Evolutionary conservation across 2,329 filamentous ascomycete species (phyloP), one percentile per base, ranked within the genome.

Genomic region (Sporothrix brasiliensis): DNA sequence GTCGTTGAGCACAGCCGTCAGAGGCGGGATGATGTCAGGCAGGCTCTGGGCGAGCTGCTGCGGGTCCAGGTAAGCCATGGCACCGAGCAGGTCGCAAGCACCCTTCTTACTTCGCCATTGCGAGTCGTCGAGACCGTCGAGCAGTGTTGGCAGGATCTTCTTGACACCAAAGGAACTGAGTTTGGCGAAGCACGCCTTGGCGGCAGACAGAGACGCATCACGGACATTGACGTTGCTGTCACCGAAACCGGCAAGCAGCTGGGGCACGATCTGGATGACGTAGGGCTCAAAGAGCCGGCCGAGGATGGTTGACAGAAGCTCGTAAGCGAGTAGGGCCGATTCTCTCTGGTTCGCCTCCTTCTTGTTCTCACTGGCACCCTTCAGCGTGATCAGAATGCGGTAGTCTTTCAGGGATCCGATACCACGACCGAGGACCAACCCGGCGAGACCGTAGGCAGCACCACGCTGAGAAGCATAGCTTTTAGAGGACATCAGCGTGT

Each of bases 61-160:
- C 9, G 96, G 94, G 78, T 98, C 95, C 44, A 99, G 87, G 78
- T 99, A 99, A 5, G 95, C 96, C 95, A 99, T 99, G 73, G 95
- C 95, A 79, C 95, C 95, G 16, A 99, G 86, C 34, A 97, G 89
- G 78, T 99, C 95, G 78, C 95, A 99, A 69, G 95, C 95, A 75
- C 96, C 95, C 82, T 97, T 97, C 81, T 99, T 98, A 82, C 93
- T 98, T 77, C 95, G 91, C 95, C 95, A 99, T 79, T 98, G 94
- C 68, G 92, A 89, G 74, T 99, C 95, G 74, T 98, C 94, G 11
- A 99, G 87, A 71, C 96, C 95, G 74, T 95, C 90, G 2, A 99
- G 86, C 9, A 99, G 86, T 14, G 92, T 97, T 3, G 95, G 95
- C 74, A 99, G 84, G 73, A 99, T 94, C 77, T 95, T 87, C 81